These are phyloP conservation scores for Aspergillus texensis DNA, from an alignment of 2,329 filamentous ascomycete species.

Conservation along the genomic window DNA sequence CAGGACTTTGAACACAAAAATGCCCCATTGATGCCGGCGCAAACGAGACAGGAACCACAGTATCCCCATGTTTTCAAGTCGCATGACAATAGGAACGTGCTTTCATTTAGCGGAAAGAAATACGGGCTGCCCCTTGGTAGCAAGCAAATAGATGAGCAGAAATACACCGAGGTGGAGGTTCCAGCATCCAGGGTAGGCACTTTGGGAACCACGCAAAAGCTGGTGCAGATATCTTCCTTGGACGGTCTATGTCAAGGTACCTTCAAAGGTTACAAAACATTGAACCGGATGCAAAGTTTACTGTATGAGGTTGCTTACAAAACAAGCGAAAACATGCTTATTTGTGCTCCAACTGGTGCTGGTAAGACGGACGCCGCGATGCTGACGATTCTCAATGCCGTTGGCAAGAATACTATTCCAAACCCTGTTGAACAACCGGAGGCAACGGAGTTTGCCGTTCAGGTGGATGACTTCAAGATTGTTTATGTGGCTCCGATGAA, in stretches of 20 bases:
- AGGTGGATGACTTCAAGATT: slow-evolving; percentile 90
- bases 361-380: slow-evolving; percentile 99
- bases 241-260: slow-evolving; percentile 89
- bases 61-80: slow-evolving; percentile 94
- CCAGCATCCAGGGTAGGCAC: slow-evolving; percentile 80
- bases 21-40: slow-evolving; percentile 68
- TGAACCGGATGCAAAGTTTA: slow-evolving; percentile 98
- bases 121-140: slow-evolving; percentile 81
- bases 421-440: slow-evolving; percentile 74
- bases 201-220: slow-evolving; percentile 70
- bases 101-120: slow-evolving; percentile 77
- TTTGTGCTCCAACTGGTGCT: slow-evolving; percentile 95
- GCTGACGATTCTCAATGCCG: slow-evolving; percentile 89
- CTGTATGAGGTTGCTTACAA: slow-evolving; percentile 94
- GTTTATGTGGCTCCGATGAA: slow-evolving; percentile 99
- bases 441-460: slow-evolving; percentile 78
- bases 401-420: slow-evolving; percentile 81
- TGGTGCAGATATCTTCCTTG: slow-evolving; percentile 78
- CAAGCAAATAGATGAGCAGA: slow-evolving; percentile 68
- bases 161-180: slow-evolving; percentile 87
- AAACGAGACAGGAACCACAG: slow-evolving; percentile 68
- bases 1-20: slow-evolving; percentile 84
- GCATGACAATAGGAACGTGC: slow-evolving; percentile 80
- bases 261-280: slow-evolving; percentile 87
- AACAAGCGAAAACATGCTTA: slow-evolving; percentile 97